Conservation (phyloP, 352 stramenopile genomes). For the Albugo laibachii region DNA sequence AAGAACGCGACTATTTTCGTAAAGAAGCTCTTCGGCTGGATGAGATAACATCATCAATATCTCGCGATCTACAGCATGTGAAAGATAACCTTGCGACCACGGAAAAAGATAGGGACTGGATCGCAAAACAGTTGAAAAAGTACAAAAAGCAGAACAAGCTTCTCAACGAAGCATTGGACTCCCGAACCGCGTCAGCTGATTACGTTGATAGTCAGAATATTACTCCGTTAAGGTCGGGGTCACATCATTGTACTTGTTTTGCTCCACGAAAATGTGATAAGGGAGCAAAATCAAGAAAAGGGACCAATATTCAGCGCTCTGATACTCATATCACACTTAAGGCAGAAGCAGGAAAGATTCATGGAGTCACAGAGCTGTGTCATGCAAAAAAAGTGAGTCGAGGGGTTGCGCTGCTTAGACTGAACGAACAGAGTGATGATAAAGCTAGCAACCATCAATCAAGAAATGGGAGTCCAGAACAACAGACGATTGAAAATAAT, state of each 20-base stretch:
- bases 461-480: slow-evolving; percentile 48
- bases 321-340: slow-evolving; percentile 12
- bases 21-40: slow-evolving; percentile 83
- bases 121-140: slow-evolving; percentile 84
- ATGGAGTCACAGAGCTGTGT: slow-evolving; percentile 1
- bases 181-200: slow-evolving; percentile 17
- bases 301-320: neutral
- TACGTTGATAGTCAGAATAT: slow-evolving; percentile 13
- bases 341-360: neutral
- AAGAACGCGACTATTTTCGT: slow-evolving; percentile 88
- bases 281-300: slow-evolving; percentile 4
- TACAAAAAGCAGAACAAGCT: slow-evolving; percentile 91
- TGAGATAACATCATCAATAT: slow-evolving; percentile 79
- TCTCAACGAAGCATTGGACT: slow-evolving; percentile 56
- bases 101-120: slow-evolving; percentile 82
- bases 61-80: slow-evolving; percentile 85
- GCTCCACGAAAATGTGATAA: neutral
- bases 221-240: slow-evolving; percentile 2
- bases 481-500: slow-evolving; percentile 30
- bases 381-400: neutral
- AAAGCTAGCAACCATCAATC: slow-evolving; percentile 36
- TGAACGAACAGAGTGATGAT: slow-evolving; percentile 38
- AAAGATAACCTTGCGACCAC: slow-evolving; percentile 81
- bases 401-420: slow-evolving; percentile 1
- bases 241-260: slow-evolving; percentile 4